Conservation (phyloP, 2,329 filamentous ascomycete species). For the Corinectria fuckeliana region DNA sequence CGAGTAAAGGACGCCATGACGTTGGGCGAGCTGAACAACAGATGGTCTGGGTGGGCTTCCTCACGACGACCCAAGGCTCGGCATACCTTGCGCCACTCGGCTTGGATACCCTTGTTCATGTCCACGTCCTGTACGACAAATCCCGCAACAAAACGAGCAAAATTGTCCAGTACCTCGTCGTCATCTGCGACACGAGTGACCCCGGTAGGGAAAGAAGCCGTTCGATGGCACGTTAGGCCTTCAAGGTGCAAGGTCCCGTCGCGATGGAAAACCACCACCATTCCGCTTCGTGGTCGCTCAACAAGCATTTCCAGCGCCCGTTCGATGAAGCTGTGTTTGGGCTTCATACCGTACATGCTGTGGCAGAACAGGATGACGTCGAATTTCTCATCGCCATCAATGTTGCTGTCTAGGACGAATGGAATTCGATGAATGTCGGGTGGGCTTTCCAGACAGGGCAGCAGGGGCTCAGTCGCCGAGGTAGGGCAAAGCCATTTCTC, state of each 20-base stretch:
- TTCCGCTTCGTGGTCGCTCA: constrained; percentile 44
- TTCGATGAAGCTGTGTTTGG: constrained; percentile 54
- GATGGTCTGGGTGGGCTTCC: constrained; percentile 42
- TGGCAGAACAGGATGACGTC: constrained; percentile 68
- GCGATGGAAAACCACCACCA: constrained; percentile 64
- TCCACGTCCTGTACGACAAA: constrained; percentile 45
- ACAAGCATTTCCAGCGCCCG: constrained; percentile 55
- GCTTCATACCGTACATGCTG: constrained; percentile 67
- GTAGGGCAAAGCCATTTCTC: constrained; percentile 48
- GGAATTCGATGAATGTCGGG: constrained; percentile 47
- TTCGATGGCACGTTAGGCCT: constrained; percentile 55
- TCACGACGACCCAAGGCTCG: constrained; percentile 52
- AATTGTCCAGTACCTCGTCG: constrained; percentile 54
- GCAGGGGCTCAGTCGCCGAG: constrained; percentile 38
- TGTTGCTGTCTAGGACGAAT: constrained; percentile 46
- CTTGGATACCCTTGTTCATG: constrained; percentile 40
- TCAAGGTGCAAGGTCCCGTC: constrained; percentile 50
- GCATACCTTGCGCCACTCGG: constrained; percentile 59
- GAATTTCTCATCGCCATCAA: constrained; percentile 47
- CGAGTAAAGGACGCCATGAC: constrained; percentile 58
- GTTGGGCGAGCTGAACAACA: constrained; percentile 57
- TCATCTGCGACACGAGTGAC: constrained; percentile 51
- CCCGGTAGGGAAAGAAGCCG: constrained; percentile 54
- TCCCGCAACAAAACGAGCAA: constrained; percentile 60
- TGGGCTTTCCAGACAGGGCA: constrained; percentile 50